Base-by-base conservation (phyloP, 768 basidiomycete genomes). In the Pleurotus salmoneostramineus region DNA sequence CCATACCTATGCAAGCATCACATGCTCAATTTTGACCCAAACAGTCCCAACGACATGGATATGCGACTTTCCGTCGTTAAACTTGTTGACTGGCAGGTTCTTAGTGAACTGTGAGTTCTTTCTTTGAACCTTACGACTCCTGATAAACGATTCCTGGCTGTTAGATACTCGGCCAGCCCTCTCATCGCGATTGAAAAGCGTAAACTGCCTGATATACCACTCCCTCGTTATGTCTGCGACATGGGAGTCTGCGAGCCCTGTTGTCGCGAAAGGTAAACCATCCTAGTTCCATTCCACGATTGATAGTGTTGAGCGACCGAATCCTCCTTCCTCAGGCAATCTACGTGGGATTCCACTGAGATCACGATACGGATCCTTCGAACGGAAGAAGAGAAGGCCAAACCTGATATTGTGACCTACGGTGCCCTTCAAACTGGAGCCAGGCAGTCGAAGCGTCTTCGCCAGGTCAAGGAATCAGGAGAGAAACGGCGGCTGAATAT, bases 371-470 rank as follows among this genome's bases (percentile, higher is more conserved):
- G 82, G 52, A 68, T 81, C 35, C 63, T 61, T 48, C 62, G 66
- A 40, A 45, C 42, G 34, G 56, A 50, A 17, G 59, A 60, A 47
- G 40, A 57, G 17, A 48, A 50, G 35, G 46, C 42, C 37, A 33
- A 33, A 40, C 17, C 8, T 2, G 34, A 34, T 17, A 14, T 21
- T 14, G 34, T 43, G 32, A 37, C 11, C 31, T 56, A 59, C 42
- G 60, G 54, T 7, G 33, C 52, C 8, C 47, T 55, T 10, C 33
- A 42, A 27, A 37, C 27, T 55, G 82, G 79, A 50, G 68, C 75
- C 58, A 78, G 88, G 61, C 87, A 90, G 58, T 93, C 91, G 15
- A 84, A 81, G 63, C 86, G 91, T 15, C 75, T 92, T 46, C 84
- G 84, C 46, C 78, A 82, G 64, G 76, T 75, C 12, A 80, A 80